Conservation (phyloP, 1,284 basidiomycete species). For the Cerrena zonata region DNA sequence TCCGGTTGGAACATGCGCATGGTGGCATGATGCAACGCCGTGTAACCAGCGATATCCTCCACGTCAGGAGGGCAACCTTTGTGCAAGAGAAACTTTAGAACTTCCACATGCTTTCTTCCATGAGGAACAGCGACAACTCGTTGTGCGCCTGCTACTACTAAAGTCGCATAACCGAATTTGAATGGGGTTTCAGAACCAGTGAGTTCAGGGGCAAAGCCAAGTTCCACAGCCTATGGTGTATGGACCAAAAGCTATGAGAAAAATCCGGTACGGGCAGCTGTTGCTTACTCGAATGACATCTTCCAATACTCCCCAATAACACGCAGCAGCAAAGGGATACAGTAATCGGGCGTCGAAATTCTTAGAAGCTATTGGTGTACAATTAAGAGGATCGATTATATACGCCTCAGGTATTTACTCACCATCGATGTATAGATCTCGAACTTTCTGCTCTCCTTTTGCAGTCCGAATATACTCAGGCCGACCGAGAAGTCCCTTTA, state of each 20-base stretch:
- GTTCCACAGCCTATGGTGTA: slow-evolving; percentile 31
- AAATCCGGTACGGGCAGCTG: neutral
- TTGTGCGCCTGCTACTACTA: slow-evolving; percentile 41
- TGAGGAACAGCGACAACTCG: slow-evolving; percentile 20
- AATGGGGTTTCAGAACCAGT: slow-evolving; percentile 41
- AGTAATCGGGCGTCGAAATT: slow-evolving; percentile 27
- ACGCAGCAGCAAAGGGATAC: slow-evolving; percentile 33
- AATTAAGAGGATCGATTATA: no score
- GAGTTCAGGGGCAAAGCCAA: slow-evolving; percentile 37
- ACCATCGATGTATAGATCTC: slow-evolving; percentile 36
- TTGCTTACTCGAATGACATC: slow-evolving; percentile 27
- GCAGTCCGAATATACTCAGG: slow-evolving; percentile 31
- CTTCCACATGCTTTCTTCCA: slow-evolving; percentile 28
- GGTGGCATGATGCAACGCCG: slow-evolving; percentile 43
- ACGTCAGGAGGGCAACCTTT: slow-evolving; percentile 37
- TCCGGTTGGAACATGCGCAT: slow-evolving; percentile 20
- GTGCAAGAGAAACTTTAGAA: slow-evolving; percentile 38
- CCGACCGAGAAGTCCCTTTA: slow-evolving; percentile 32
- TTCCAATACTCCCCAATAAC: slow-evolving; percentile 31
- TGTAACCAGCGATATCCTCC: slow-evolving; percentile 43
- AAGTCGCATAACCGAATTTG: slow-evolving; percentile 40
- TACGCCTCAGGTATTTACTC: slow-evolving; percentile 6
- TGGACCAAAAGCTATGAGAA: neutral
- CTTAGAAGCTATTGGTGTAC: slow-evolving; percentile 16
- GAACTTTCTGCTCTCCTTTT: slow-evolving; percentile 32